A percentile compares a stretch with the other conserved stretches of the same genome.
These are phyloP conservation scores for Geotrichum carabidarum DNA, from an alignment of 1,139 yeast species.

Conservation along the genomic window DNA sequence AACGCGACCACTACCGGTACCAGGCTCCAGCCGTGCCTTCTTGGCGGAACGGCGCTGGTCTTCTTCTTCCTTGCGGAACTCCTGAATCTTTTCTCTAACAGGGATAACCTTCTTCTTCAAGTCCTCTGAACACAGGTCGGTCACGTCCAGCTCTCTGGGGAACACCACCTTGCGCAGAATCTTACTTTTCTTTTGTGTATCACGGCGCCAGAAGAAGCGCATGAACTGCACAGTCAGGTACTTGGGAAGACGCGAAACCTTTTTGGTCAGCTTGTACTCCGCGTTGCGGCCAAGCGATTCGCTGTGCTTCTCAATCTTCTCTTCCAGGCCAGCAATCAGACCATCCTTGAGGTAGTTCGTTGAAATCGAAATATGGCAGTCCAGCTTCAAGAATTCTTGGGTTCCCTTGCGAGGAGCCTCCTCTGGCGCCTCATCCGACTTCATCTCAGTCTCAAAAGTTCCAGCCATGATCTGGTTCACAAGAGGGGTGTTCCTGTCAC, in stretches of 20 bases:
- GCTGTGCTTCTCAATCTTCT: constrained; percentile 70
- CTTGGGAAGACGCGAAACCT: constrained; percentile 77
- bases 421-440: constrained; percentile 53
- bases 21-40: constrained; percentile 44
- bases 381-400: constrained; percentile 64
- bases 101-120: constrained; percentile 62
- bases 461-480: constrained; percentile 60
- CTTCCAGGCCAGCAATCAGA: constrained; percentile 65
- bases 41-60: constrained; percentile 74
- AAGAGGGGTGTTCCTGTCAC: constrained; percentile 28
- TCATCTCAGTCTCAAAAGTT: constrained; percentile 56
- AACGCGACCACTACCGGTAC: constrained; percentile 34
- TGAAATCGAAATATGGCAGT: constrained; percentile 79
- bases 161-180: constrained; percentile 89
- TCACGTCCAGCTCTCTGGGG: constrained; percentile 85
- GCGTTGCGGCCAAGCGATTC: constrained; percentile 67
- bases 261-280: constrained; percentile 60
- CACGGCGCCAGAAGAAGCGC: constrained; percentile 93
- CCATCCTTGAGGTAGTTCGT: constrained; percentile 92
- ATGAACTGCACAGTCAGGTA: constrained; percentile 87
- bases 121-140: constrained; percentile 76
- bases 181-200: constrained; percentile 84
- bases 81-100: constrained; percentile 71
- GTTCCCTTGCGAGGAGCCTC: constrained; percentile 46
- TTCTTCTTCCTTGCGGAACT: constrained; percentile 67